These are phyloP conservation scores for Magnusiomyces tetraspermus DNA, from an alignment of 1,139 yeast genomes.

Conservation along the genomic window DNA sequence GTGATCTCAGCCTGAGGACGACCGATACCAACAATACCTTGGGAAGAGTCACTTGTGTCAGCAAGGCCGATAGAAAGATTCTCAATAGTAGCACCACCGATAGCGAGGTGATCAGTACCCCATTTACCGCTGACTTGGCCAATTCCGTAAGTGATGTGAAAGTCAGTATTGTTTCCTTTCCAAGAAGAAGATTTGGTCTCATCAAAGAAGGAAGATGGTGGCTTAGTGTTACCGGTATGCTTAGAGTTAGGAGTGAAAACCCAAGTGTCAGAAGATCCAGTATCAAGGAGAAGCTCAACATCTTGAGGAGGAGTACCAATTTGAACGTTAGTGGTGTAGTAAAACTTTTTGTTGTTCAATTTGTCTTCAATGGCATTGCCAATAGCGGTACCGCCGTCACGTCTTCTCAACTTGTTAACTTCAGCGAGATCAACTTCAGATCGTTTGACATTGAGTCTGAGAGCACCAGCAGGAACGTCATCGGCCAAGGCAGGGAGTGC, in stretches of 20 bases:
- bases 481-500: constrained; percentile 9
- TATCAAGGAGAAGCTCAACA: constrained; percentile 33
- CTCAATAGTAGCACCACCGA: constrained; percentile 36
- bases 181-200: constrained; percentile 39
- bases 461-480: constrained; percentile 22
- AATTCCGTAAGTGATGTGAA: constrained; percentile 51
- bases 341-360: constrained; percentile 30
- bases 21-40: constrained; percentile 50
- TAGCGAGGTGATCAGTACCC: constrained; percentile 41
- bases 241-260: constrained; percentile 25
- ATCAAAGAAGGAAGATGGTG: constrained; percentile 36
- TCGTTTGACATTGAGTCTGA: constrained; percentile 20
- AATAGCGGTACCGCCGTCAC: constrained; percentile 16
- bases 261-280: constrained; percentile 36
- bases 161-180: constrained; percentile 38
- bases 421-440: constrained; percentile 18
- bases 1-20: constrained; percentile 34
- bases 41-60: constrained; percentile 35
- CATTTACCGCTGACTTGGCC: constrained; percentile 51
- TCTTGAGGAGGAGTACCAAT: constrained; percentile 34
- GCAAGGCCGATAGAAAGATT: constrained; percentile 44
- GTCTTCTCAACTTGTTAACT: constrained; percentile 15
- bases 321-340: constrained; percentile 29
- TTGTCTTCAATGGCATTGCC: constrained; percentile 24
- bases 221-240: constrained; percentile 17